Base-by-base conservation (phyloP, 495 filamentous ascomycete species). In the Neurospora africana region DNA sequence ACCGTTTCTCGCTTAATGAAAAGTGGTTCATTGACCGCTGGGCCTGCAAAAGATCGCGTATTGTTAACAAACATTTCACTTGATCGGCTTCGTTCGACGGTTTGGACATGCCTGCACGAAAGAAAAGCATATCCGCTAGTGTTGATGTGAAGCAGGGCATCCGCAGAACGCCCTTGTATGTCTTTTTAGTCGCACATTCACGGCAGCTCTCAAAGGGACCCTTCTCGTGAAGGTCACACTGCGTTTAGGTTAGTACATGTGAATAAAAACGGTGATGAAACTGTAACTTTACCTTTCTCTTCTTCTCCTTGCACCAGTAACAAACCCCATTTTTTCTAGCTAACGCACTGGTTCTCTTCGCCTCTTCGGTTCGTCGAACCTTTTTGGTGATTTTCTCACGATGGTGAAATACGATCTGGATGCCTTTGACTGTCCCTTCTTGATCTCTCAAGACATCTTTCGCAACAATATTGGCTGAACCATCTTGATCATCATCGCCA, bases 251-350 rank as follows among this genome's bases (percentile, higher is more conserved):
- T 30, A 76, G 47, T 36, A 41, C 11, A 43, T 23, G 5, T 21
- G 21, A 19, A 5, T 21, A 1, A 37, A 37, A 37, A 9, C 13
- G 15, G 3, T 38, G 21, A 36, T 65, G 13, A 8, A 8, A 19
- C 17, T 39, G n/a, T 36, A 30, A 33, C 23, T 67, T 70, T 53
- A 79, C 78, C 74, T 74, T 74, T 74, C 77, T 73, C 71, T 80
- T 80, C 1, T 75, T 75, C 27, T 35, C 61, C 27, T 78, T 77
- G 47, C 78, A 80, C 37, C 76, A 72, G 1, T 23, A 4, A 33
- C 78, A 80, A 1, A 80, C 77, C 1, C 78, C 78, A 21, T 76
- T 71, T 35, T 70, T 74, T 72, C 77, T 73, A 0, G 76, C 78
- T 8, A 73, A 33, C 4, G 71, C 74, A 35, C 27, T 65, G 5